These are phyloP conservation scores for Backusella sp. DNA, from an alignment of 192 early-diverging fungal species.

Conservation along the genomic window DNA sequence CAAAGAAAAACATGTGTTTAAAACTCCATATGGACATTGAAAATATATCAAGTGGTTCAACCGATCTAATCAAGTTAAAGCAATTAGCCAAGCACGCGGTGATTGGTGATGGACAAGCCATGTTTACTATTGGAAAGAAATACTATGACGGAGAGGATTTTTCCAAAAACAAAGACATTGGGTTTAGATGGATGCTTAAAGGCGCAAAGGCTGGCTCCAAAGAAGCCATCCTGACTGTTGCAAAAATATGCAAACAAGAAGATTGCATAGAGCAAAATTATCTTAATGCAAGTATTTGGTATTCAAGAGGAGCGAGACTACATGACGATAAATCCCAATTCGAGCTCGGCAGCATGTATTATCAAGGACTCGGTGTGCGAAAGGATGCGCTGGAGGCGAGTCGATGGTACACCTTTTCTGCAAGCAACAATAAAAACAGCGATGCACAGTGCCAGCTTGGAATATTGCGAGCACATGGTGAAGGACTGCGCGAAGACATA, in stretches of 20 bases:
- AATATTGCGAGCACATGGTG: not conserved
- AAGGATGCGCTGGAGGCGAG: conserved; percentile 66
- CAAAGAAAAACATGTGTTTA: not conserved
- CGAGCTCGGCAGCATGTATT: conserved; percentile 79
- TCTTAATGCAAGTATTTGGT: conserved; percentile 68
- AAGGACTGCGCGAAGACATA: not conserved
- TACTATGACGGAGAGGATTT: too few relatives aligned
- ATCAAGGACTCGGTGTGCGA: conserved; percentile 65
- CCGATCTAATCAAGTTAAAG: not conserved
- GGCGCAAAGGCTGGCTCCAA: not conserved
- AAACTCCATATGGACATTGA: not conserved
- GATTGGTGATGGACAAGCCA: not conserved
- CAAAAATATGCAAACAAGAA: conserved; percentile 62
- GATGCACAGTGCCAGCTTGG: not conserved
- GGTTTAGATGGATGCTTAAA: not conserved
- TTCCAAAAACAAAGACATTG: not conserved
- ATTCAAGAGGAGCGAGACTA: conserved; percentile 54
- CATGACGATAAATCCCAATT: conserved; percentile 59
- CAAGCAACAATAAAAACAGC: not conserved
- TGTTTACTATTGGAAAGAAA: too few relatives aligned
- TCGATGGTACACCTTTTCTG: conserved; percentile 41
- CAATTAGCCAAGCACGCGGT: not conserved
- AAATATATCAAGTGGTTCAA: not conserved
- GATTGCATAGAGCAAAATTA: conserved; percentile 65
- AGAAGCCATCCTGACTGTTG: not conserved